Evolutionary conservation across 2,329 filamentous ascomycete genomes (phyloP).

Genomic region (Ophiosphaerella narmari): DNA sequence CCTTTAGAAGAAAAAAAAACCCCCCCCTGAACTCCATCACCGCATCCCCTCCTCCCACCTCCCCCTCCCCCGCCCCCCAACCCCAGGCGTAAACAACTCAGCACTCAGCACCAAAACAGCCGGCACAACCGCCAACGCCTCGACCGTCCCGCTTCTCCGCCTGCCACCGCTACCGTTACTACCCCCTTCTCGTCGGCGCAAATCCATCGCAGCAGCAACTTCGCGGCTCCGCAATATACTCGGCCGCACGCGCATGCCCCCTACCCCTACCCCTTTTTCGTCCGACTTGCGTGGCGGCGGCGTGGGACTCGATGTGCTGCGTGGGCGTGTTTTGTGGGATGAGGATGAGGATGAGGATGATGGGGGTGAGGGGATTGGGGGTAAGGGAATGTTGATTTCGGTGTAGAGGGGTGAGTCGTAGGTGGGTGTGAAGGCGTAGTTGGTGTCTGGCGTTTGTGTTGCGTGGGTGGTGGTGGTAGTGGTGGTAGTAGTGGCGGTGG

Average conservation of each 20-base stretch:
- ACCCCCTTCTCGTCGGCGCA: constrained; percentile 4
- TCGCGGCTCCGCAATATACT: constrained; percentile 24
- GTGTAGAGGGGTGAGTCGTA: constrained; percentile 38
- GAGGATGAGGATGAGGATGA: constrained; percentile 8
- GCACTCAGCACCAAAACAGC: constrained; percentile 41
- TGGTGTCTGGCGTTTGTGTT: neutral
- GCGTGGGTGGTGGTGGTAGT: neutral
- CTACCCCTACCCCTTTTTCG: no score
- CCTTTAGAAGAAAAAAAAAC: neutral
- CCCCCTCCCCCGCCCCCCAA: constrained; percentile 4
- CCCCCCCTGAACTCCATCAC: no score
- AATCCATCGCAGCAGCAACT: constrained; percentile 30
- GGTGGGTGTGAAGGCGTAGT: neutral
- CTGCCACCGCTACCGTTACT: constrained; percentile 12
- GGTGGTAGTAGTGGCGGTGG: no score
- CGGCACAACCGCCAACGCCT: constrained; percentile 43
- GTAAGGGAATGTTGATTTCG: constrained; percentile 41
- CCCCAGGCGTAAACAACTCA: constrained; percentile 41
- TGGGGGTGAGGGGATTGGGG: constrained; percentile 20
- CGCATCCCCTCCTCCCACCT: constrained; percentile 31
- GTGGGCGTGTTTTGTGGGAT: constrained; percentile 28
- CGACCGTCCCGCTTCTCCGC: constrained; percentile 29
- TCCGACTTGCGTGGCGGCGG: neutral
- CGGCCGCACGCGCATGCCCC: constrained; percentile 16
- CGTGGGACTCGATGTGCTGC: constrained; percentile 14